A percentile compares a stretch with the other conserved stretches of the same genome.
These are phyloP conservation scores for Trametes cubensis DNA, from an alignment of 768 basidiomycete genomes.

Conservation along the genomic window DNA sequence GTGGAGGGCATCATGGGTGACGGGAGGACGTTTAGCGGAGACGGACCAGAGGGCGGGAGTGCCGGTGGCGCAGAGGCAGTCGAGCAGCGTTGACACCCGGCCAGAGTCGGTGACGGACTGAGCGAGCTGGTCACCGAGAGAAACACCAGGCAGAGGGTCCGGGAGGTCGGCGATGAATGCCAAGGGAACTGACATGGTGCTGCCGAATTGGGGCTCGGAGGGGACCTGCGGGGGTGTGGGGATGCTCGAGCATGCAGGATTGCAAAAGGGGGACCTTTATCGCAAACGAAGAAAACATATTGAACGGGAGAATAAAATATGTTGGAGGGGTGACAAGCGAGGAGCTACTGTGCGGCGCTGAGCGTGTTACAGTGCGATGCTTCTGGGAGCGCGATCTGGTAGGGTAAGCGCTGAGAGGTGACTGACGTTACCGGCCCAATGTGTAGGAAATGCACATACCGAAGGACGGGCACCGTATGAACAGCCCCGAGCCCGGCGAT, in stretches of 20 bases:
- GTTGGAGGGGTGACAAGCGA: not conserved
- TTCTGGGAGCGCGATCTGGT: not conserved
- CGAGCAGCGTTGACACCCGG: conserved; percentile 40
- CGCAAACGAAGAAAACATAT: not conserved
- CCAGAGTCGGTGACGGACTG: conserved; percentile 36
- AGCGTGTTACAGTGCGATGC: not conserved
- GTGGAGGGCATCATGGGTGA: conserved; percentile 41
- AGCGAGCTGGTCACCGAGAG: conserved; percentile 45
- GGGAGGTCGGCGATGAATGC: conserved; percentile 36
- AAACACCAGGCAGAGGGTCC: conserved; percentile 30
- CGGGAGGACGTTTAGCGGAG: conserved; percentile 39
- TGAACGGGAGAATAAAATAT: not conserved
- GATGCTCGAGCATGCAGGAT: not conserved
- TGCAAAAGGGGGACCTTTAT: not conserved
- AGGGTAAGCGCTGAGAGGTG: conserved; percentile 1
- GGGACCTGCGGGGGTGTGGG: conserved; percentile 6
- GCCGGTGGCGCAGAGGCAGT: conserved; percentile 42
- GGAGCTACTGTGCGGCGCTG: not conserved
- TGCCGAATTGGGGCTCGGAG: not conserved
- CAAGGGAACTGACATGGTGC: conserved; percentile 23
- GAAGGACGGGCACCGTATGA: conserved; percentile 5
- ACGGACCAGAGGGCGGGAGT: conserved; percentile 45
- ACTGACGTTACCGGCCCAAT: conserved; percentile 7
- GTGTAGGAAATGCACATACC: not conserved
- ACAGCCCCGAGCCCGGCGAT: conserved; percentile 15